These are phyloP conservation scores for Capronia epimyces DNA, from an alignment of 2,329 filamentous ascomycete genomes.

Conservation along the genomic window DNA sequence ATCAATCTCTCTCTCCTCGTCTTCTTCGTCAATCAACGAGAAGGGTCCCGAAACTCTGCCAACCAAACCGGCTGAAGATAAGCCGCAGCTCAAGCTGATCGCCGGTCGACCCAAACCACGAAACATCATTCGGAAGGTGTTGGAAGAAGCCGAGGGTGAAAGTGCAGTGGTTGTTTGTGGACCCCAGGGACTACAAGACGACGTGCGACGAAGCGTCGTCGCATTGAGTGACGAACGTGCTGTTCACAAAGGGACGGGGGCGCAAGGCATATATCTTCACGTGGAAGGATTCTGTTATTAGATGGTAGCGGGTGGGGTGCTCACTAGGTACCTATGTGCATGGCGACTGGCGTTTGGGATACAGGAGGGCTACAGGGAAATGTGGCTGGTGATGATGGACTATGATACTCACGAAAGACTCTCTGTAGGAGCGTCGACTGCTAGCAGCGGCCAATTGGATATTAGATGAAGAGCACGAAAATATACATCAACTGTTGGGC, in stretches of 20 bases:
- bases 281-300: constrained; percentile 53
- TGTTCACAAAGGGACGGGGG: constrained; percentile 62
- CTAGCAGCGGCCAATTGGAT: background rate
- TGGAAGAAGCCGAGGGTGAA: constrained; percentile 58
- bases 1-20: constrained; percentile 10
- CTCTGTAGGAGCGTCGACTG: background rate
- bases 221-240: constrained; percentile 58
- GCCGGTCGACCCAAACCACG: constrained; percentile 50
- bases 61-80: constrained; percentile 27
- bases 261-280: constrained; percentile 59
- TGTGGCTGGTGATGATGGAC: background rate
- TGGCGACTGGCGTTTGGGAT: constrained; percentile 14
- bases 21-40: constrained; percentile 13
- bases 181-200: constrained; percentile 50
- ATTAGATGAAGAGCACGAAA: too few relatives aligned
- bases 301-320: background rate
- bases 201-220: constrained; percentile 52
- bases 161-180: constrained; percentile 60
- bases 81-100: constrained; percentile 33
- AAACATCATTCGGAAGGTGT: constrained; percentile 49
- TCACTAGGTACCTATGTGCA: constrained; percentile 7
- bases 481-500: too few relatives aligned
- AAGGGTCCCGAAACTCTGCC: background rate
- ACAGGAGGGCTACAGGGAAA: background rate
- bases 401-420: constrained; percentile 9